Evolutionary conservation across 2,329 filamentous ascomycete species (phyloP).

Genomic region (Alternaria sp.): DNA sequence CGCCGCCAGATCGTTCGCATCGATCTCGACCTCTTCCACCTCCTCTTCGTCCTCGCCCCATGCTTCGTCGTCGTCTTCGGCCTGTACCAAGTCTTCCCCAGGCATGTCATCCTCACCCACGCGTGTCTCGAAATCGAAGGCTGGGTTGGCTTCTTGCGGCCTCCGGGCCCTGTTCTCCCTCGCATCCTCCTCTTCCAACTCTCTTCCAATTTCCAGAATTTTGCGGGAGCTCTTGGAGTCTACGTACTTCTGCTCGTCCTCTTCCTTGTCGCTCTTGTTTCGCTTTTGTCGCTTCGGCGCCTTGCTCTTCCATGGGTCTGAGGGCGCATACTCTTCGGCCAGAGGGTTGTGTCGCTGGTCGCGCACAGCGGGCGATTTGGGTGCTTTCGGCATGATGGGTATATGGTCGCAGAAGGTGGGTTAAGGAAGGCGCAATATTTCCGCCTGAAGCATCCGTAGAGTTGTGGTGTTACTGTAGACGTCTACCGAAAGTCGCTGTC

Average conservation of each 20-base stretch:
- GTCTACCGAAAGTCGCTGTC: background rate
- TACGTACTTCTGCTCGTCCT: conserved; percentile 74
- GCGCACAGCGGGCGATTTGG: conserved; percentile 63
- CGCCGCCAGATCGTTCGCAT: conserved; percentile 85
- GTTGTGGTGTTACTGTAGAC: background rate
- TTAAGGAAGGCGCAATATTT: no score
- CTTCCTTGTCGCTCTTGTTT: conserved; percentile 60
- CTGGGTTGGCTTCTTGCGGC: conserved; percentile 62
- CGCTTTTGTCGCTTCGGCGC: conserved; percentile 69
- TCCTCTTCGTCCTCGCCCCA: conserved; percentile 84
- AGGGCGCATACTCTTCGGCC: conserved; percentile 83
- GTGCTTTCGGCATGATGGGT: conserved; percentile 78
- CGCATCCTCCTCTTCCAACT: conserved; percentile 83
- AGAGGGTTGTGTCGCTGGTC: conserved; percentile 86
- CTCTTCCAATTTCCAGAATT: conserved; percentile 88
- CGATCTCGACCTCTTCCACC: conserved; percentile 76
- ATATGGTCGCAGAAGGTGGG: background rate
- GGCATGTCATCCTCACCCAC: conserved; percentile 62
- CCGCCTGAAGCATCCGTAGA: background rate
- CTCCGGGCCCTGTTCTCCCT: conserved; percentile 57
- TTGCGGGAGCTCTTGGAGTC: conserved; percentile 88
- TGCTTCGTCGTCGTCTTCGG: conserved; percentile 63
- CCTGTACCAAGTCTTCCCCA: conserved; percentile 60
- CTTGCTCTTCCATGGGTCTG: conserved; percentile 74
- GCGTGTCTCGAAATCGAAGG: conserved; percentile 83